Percentiles rank a stretch among this genome's conserved stretches.
phyloP scores from a whole-genome alignment of 768 basidiomycete species.

The Kondoa malvinella region DNA sequence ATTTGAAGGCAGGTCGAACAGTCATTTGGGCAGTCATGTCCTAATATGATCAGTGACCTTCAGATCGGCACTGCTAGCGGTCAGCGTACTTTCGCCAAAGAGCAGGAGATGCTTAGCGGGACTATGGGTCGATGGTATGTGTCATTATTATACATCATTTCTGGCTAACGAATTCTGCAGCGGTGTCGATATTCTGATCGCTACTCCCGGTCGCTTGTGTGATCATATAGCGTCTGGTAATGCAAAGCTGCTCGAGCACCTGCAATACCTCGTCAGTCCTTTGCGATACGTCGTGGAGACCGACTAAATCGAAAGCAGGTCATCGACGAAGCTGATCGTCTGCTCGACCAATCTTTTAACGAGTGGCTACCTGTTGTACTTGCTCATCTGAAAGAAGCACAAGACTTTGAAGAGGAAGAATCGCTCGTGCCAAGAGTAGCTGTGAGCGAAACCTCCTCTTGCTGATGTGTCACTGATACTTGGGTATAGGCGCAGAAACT shows the following conservation, averaged over 20 bases:
- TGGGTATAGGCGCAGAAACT: slow-evolving; percentile 61
- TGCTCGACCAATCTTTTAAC: slow-evolving; percentile 87
- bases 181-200: slow-evolving; percentile 82
- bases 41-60: not conserved
- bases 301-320: slow-evolving; percentile 39
- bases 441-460: not conserved
- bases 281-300: not conserved
- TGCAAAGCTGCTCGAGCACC: slow-evolving; percentile 80
- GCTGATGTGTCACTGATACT: slow-evolving; percentile 38
- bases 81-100: slow-evolving; percentile 82
- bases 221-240: slow-evolving; percentile 78
- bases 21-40: not conserved
- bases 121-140: slow-evolving; percentile 37
- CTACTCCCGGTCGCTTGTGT: slow-evolving; percentile 85
- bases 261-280: slow-evolving; percentile 68
- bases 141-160: not conserved
- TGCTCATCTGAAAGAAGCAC: not conserved
- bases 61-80: slow-evolving; percentile 70
- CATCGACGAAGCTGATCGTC: slow-evolving; percentile 93
- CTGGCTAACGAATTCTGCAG: slow-evolving; percentile 38
- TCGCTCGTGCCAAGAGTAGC: not conserved
- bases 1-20: slow-evolving; percentile 58
- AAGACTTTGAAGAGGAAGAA: not conserved
- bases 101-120: slow-evolving; percentile 57
- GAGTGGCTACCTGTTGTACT: slow-evolving; percentile 80